Base-by-base conservation (phyloP, 1,284 basidiomycete species). In the Trametes polyzona region DNA sequence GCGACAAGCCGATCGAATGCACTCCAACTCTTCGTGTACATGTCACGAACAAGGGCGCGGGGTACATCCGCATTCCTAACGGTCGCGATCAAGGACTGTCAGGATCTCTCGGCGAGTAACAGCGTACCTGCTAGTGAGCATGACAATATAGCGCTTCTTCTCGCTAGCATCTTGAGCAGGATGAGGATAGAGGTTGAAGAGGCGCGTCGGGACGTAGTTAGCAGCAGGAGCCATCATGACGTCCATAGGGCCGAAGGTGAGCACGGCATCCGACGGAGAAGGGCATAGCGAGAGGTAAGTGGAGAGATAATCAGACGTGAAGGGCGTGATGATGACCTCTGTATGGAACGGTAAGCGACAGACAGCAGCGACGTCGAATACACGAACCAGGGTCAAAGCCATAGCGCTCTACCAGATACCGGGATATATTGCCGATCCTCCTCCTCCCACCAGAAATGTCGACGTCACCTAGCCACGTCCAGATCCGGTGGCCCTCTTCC, bases 11-110 rank as follows among this genome's bases (percentile, higher is more conserved):
- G 83, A 69, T 92, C 88, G 65, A 93, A 93, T 4, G 90, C 90
- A 67, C 87, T 90, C 92, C 92, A 94, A 55, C 88, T 91, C 73
- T 93, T 93, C 39, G 90, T 92, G 69, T 94, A 93, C 87, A 93
- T 88, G 66, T 93, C 91, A 55, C 91, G 84, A 23, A 92, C 88
- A 26, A 93, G 80, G 1, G 89, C 87, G 42, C 92, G 83, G 8
- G 90, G 90, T n/a, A 92, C 85, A 65, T 92, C 92, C 9, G 88
- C 89, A 67, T 92, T 92, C 69, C 89, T 87, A 64, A n/a, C 55
- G 43, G 35, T 26, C n/a, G 23, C 26, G 64, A 26, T 55, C 29
- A 65, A 39, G 39, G n/a, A 52, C 26, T 9, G 21, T 32, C 17
- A 12, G 16, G 16, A 16, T 8, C 4, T 30, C 27, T 43, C 7